A percentile compares a stretch with the other conserved stretches of the same genome.
Conservation (phyloP, 306 rosid species). For the Pueraria montana region DNA sequence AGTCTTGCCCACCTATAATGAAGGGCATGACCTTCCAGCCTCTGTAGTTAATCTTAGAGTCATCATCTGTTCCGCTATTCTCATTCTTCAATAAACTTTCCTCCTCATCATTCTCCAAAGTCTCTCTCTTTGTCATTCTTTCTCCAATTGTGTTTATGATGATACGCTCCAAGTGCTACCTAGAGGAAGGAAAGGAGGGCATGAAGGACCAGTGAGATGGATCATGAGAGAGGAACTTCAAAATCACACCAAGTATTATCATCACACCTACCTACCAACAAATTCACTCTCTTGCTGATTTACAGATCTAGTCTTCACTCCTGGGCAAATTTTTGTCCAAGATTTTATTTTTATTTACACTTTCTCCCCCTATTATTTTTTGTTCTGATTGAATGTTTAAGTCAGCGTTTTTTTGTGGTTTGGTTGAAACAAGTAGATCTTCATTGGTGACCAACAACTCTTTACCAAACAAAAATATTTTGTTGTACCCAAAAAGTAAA, state of each 20-base stretch:
- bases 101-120: constrained; percentile 46
- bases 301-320: constrained; percentile 21
- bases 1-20: constrained; percentile 72
- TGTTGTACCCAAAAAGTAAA: not conserved
- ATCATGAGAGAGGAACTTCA: constrained; percentile 17
- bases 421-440: constrained; percentile 14
- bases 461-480: not conserved
- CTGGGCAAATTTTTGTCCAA: not conserved
- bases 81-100: constrained; percentile 58
- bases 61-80: constrained; percentile 47
- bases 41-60: constrained; percentile 60
- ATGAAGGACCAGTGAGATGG: not conserved
- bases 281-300: not conserved
- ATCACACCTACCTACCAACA: constrained; percentile 1
- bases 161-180: constrained; percentile 33
- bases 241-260: constrained; percentile 2
- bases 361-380: not conserved
- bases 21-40: constrained; percentile 97
- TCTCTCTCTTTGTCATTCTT: constrained; percentile 35
- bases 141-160: constrained; percentile 47
- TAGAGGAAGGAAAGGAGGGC: constrained; percentile 1
- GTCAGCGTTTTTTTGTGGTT: not conserved
- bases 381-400: not conserved
- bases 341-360: not conserved
- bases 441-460: not conserved